Base-by-base conservation (phyloP, 768 basidiomycete genomes). In the Heimioporus sp. region DNA sequence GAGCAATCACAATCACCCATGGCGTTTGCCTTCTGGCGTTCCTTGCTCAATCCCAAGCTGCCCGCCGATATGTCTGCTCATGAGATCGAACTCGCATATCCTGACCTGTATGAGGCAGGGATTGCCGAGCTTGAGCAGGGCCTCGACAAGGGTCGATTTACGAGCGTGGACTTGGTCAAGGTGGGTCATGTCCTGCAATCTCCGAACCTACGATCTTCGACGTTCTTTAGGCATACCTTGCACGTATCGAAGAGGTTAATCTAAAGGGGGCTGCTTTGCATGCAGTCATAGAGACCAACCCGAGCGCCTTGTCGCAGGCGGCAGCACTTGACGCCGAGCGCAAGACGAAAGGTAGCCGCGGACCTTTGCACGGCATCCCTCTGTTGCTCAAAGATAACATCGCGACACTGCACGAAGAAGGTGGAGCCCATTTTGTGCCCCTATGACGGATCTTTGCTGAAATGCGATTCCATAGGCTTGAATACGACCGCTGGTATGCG, bases 201-300 rank as follows among this genome's bases (percentile, higher is more conserved):
- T 45, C 21, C 31, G 16, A 2, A 8, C 19, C 4, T 35, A 24
- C 21, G 30, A 44, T 48, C 10, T 10, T 13, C 10, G 21, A 24
- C 15, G 15, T 31, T 51, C 10, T 28, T 10, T 55, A 87, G 85
- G 82, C 82, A 2, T 86, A 87, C 62, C 73, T 85, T 56, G 77
- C 80, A 10, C 76, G 84, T 2, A 84, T 86, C 30, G 80, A 83
- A 12, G 83, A 86, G 57, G 85, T 86, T 19, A 86, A 87, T 59
- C 55, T 79, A 24, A 68, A 80, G 51, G 83, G 84, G 1, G 76
- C 83, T 8, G 69, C 67, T 36, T 69, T 86, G 20, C 80, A 80
- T 6, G 84, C 85, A 5, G 75, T 87, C 15, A 69, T 86, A 31
- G 85, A 87, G 62, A 71, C 72, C 10, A 87, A 82, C 54, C 80